Percentiles rank a stretch among this genome's conserved stretches.
These are phyloP conservation scores for Tolypocladium sp. DNA, from an alignment of 2,329 filamentous ascomycete genomes.

Conservation along the genomic window DNA sequence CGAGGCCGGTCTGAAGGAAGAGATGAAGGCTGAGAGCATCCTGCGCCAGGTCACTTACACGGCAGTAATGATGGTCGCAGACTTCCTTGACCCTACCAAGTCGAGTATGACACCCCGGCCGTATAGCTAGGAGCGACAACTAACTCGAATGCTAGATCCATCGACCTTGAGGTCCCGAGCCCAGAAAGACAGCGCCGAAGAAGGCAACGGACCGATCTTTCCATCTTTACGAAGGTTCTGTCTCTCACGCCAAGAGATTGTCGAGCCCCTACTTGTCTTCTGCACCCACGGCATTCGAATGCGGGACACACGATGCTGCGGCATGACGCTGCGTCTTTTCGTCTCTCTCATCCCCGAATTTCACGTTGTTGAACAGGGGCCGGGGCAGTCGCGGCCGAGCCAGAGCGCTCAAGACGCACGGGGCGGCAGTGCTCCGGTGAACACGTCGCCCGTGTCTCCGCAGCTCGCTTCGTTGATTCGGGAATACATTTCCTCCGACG, in stretches of 20 bases:
- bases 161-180: conserved; percentile 16
- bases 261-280: conserved; percentile 85
- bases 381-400: conserved; percentile 8
- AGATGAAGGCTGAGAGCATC: conserved; percentile 98
- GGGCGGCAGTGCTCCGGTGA: conserved; percentile 13
- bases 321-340: conserved; percentile 78
- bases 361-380: conserved; percentile 38
- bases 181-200: conserved; percentile 11
- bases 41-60: conserved; percentile 87
- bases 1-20: conserved; percentile 73
- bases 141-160: conserved; percentile 17
- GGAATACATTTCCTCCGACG: conserved; percentile 82
- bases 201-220: conserved; percentile 26
- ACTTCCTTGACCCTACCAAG: conserved; percentile 70
- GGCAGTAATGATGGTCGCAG: conserved; percentile 83
- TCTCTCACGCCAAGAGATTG: conserved; percentile 64
- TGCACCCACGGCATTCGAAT: conserved; percentile 85
- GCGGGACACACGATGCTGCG: conserved; percentile 81
- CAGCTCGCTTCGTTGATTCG: conserved; percentile 60
- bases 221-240: conserved; percentile 73
- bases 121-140: not conserved
- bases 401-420: conserved; percentile 16
- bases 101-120: conserved; percentile 40
- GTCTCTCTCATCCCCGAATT: conserved; percentile 80
- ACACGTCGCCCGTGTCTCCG: conserved; percentile 37